Evolutionary conservation across 2,329 filamentous ascomycete genomes (phyloP).

Genomic region (Davidsoniella eucalypti): DNA sequence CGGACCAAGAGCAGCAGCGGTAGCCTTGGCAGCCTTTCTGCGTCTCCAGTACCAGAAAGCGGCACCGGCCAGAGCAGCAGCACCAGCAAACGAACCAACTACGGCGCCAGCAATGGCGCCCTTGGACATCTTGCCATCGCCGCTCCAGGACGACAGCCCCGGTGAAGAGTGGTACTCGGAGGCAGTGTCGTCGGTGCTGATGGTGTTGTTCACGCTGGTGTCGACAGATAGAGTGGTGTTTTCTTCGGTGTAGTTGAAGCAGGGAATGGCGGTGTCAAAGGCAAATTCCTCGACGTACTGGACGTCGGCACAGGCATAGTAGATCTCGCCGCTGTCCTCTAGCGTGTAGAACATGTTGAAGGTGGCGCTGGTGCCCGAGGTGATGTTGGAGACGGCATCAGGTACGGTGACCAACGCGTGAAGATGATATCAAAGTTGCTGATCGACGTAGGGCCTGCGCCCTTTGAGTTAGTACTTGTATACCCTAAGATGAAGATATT

Average conservation of each 20-base stretch:
- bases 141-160: background rate
- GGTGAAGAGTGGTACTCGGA: slow-evolving; percentile 13
- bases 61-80: slow-evolving; percentile 41
- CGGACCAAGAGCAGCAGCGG: background rate
- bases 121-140: slow-evolving; percentile 33
- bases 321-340: slow-evolving; percentile 26
- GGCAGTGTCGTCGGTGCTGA: slow-evolving; percentile 14
- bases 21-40: slow-evolving; percentile 10
- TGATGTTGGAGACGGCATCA: slow-evolving; percentile 20
- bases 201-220: slow-evolving; percentile 13
- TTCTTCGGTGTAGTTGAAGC: slow-evolving; percentile 28
- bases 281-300: slow-evolving; percentile 23
- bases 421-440: slow-evolving; percentile 26
- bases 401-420: slow-evolving; percentile 24
- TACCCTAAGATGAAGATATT: background rate
- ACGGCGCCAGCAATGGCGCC: slow-evolving; percentile 63
- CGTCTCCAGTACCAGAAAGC: slow-evolving; percentile 32
- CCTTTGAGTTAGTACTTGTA: background rate
- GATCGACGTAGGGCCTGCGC: slow-evolving; percentile 23
- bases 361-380: slow-evolving; percentile 29
- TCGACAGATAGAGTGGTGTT: slow-evolving; percentile 16
- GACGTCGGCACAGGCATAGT: slow-evolving; percentile 34
- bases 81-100: slow-evolving; percentile 49
- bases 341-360: slow-evolving; percentile 31
- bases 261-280: slow-evolving; percentile 22